phyloP scores from a whole-genome alignment of 352 stramenopile species.

The Nannochloropsis limnetica region DNA sequence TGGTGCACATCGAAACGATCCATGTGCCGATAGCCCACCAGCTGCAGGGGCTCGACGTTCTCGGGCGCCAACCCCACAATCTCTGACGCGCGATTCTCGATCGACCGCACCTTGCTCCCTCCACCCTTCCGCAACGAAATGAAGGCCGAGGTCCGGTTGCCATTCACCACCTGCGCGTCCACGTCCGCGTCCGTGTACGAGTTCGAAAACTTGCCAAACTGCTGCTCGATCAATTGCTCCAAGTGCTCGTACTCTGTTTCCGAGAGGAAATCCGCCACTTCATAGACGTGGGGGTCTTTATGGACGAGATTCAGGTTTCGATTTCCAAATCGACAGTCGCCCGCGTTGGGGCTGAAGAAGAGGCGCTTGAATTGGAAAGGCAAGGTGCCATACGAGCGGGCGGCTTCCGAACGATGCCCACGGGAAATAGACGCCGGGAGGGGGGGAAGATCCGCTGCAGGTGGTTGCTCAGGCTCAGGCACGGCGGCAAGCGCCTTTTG shows the following conservation, averaged over 20 bases:
- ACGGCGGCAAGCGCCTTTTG: too few species aligned
- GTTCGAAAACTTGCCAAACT: background rate
- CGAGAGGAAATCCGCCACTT: background rate
- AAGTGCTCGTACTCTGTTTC: conserved; percentile 26
- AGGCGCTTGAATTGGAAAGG: conserved; percentile 30
- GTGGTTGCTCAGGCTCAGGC: background rate
- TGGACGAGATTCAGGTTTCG: conserved; percentile 1
- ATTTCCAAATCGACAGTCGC: background rate
- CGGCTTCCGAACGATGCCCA: conserved; percentile 4
- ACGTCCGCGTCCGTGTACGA: conserved; percentile 36
- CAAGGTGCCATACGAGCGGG: conserved; percentile 13
- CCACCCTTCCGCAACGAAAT: conserved; percentile 36
- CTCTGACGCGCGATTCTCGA: conserved; percentile 38
- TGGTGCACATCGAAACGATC: conserved; percentile 39
- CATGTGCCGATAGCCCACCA: conserved; percentile 34
- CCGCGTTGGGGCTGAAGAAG: conserved; percentile 19
- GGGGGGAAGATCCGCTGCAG: background rate
- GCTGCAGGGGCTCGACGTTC: conserved; percentile 39
- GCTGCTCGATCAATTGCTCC: background rate
- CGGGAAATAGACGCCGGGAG: background rate
- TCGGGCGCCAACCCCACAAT: conserved; percentile 36
- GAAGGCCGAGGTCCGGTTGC: conserved; percentile 36
- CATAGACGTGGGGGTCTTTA: background rate
- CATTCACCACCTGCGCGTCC: conserved; percentile 8
- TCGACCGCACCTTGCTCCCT: conserved; percentile 35